phyloP scores from a whole-genome alignment of 257 asterid species.

The Solanum bulbocastanum region DNA sequence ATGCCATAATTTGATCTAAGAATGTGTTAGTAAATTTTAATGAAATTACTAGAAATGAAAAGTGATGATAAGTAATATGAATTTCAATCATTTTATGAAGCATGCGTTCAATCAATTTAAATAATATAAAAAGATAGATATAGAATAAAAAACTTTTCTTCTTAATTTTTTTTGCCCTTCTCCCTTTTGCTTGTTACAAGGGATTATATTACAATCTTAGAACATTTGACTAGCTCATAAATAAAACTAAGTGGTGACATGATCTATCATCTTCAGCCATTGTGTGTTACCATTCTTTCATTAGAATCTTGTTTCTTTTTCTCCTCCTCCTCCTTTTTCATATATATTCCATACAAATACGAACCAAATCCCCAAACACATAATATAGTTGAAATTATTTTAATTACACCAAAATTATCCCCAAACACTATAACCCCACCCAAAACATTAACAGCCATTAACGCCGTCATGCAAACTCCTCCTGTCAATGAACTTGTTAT shows the following conservation, averaged over 20 bases:
- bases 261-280: neutral
- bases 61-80: no score
- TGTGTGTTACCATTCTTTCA: constrained; percentile 1
- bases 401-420: constrained; percentile 39
- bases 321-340: neutral
- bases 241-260: neutral
- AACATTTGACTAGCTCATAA: neutral
- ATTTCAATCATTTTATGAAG: no score
- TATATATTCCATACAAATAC: constrained; percentile 45
- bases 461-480: constrained; percentile 69
- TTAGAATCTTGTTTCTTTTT: neutral
- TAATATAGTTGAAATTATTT: constrained; percentile 42
- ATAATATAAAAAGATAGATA: no score
- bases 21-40: no score
- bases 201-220: neutral
- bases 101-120: no score
- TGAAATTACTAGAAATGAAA: no score
- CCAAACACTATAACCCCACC: constrained; percentile 55
- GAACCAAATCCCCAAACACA: constrained; percentile 70
- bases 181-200: neutral
- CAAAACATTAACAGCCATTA: constrained; percentile 41
- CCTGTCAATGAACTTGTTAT: constrained; percentile 63
- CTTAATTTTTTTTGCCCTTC: neutral
- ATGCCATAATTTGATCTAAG: no score
- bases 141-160: no score